Base-by-base conservation (phyloP, 495 filamentous ascomycete genomes). In the Hypoxylon intermedium region DNA sequence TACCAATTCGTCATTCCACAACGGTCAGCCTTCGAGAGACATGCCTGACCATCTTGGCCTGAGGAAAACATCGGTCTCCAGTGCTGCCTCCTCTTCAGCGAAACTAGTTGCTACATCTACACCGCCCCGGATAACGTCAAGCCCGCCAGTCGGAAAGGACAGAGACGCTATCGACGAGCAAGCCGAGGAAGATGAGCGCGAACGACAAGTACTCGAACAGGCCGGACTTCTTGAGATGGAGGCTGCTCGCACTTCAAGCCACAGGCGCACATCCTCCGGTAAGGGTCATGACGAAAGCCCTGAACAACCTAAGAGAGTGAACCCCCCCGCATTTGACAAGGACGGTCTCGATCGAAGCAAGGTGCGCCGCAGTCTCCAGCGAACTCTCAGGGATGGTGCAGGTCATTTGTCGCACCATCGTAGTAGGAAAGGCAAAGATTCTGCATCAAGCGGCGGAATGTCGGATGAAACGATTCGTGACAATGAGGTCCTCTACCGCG, bases 331-430 rank as follows among this genome's bases (percentile, higher is more conserved):
- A 5, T 28, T 49, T 11, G 69, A 72, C 1, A 72, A 62, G 37
- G 79, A 84, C 1, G 76, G 74, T 24, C 26, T 66, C 18, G 82
- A 85, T 38, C 80, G 77, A 47, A 79, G 70, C 73, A 92, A 85
- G 50, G 86, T 89, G 28, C 89, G 94, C 12, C 90, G 91, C 51
- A 95, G 93, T 73, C 79, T 98, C n/a, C 93, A 97, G 63, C 87
- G 92, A 38, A 96, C 92, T n/a, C 81, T 98, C 6, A 85, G 94
- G 48, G 93, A 97, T 54, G 83, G 79, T 33, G 75, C 78, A 5
- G 79, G 87, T 11, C 87, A 90, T 64, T 79, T 87, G 28, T 78
- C 78, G 9, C 86, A 91, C 62, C 83, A 85, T 64, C 83, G 89
- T 7, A 87, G 87, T 65, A 87, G 83, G 66, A 94, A 89, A 67